Evolutionary conservation across 2,329 filamentous ascomycete species (phyloP).

Genomic region (Fusarium sp.): DNA sequence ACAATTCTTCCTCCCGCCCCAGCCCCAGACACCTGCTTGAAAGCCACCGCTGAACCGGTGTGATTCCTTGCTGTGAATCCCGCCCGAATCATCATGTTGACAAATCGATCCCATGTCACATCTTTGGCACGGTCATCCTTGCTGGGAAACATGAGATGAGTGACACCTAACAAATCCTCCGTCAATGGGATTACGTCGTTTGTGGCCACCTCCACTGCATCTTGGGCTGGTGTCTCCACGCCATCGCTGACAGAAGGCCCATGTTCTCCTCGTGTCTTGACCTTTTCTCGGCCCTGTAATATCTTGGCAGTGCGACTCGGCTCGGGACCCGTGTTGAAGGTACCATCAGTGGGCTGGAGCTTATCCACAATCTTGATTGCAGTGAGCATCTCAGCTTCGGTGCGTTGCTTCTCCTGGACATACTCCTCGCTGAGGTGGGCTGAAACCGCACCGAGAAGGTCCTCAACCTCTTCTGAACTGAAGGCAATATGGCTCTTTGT

Average conservation of each 20-base stretch:
- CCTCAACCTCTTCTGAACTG: rapidly evolving
- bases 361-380: rapidly evolving
- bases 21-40: background rate
- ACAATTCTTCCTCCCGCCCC: background rate
- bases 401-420: rapidly evolving
- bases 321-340: rapidly evolving
- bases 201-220: background rate
- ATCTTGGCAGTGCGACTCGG: rapidly evolving
- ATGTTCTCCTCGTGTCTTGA: background rate
- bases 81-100: rapidly evolving
- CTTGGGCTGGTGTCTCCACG: background rate
- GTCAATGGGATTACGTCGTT: background rate
- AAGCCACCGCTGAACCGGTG: rapidly evolving
- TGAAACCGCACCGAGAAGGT: rapidly evolving
- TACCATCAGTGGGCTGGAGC: rapidly evolving
- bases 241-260: rapidly evolving
- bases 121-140: rapidly evolving
- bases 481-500: rapidly evolving
- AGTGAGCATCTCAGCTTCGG: rapidly evolving
- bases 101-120: background rate
- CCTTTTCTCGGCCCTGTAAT: background rate
- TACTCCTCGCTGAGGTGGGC: background rate
- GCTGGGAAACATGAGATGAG: background rate
- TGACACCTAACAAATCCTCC: rapidly evolving
- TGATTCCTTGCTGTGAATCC: background rate